A percentile compares a stretch with the other conserved stretches of the same genome.
phyloP scores from a whole-genome alignment of 225 moss, liverwort and hornwort species.

The Physcomitrellopsis africana region DNA sequence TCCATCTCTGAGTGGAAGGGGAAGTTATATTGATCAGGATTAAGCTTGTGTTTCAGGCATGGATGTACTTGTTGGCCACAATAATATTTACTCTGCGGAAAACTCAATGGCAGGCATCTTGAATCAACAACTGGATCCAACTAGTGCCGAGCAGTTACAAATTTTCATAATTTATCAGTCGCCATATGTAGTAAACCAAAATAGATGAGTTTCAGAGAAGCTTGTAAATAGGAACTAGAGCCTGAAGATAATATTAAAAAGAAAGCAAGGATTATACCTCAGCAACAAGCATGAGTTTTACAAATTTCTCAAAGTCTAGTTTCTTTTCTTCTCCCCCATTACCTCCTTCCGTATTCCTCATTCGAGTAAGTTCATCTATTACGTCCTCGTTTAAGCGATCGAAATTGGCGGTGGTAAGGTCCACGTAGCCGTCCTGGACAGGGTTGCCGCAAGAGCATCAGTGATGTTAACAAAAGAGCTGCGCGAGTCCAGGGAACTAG shows the following conservation, averaged over 20 bases:
- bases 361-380: slow-evolving; percentile 58
- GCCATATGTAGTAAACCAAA: background rate
- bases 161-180: background rate
- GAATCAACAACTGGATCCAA: background rate
- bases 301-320: slow-evolving; percentile 60
- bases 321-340: slow-evolving; percentile 48
- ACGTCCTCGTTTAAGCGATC: slow-evolving; percentile 71
- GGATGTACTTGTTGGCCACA: slow-evolving; percentile 56
- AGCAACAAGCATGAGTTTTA: slow-evolving; percentile 60
- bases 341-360: slow-evolving; percentile 54
- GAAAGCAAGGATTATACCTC: slow-evolving; percentile 45
- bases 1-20: slow-evolving; percentile 86
- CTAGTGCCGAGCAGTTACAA: background rate
- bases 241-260: background rate
- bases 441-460: background rate
- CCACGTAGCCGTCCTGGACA: slow-evolving; percentile 81
- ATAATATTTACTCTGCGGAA: slow-evolving; percentile 61
- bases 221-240: background rate
- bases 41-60: slow-evolving; percentile 74
- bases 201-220: background rate
- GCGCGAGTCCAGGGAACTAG: slow-evolving; percentile 4
- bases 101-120: background rate
- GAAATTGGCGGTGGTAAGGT: slow-evolving; percentile 70
- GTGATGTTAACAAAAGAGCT: background rate
- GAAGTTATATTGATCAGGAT: slow-evolving; percentile 45